phyloP scores from a whole-genome alignment of 345 rosid species.

The Lagerstroemia speciosa region DNA sequence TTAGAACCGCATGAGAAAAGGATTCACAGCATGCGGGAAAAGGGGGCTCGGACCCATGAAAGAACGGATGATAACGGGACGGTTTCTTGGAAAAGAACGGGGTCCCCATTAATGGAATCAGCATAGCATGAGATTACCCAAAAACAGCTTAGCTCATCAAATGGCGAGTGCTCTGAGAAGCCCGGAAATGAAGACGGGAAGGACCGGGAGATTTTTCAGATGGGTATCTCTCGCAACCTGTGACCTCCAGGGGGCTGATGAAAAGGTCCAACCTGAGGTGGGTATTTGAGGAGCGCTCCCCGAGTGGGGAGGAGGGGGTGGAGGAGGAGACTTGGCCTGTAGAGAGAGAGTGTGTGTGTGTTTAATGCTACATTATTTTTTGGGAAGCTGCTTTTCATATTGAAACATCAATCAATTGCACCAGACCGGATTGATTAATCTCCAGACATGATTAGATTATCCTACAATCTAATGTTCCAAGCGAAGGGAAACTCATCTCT shows the following conservation, averaged over 20 bases:
- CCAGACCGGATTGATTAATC: not conserved
- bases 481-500: not conserved
- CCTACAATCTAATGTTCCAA: not conserved
- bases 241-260: not conserved
- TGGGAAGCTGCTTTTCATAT: not conserved
- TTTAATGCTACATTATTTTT: not conserved
- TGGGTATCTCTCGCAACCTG: not conserved
- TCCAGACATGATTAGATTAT: not conserved
- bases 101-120: not conserved
- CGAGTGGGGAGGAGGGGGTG: not conserved
- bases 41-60: not conserved
- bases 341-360: too few species aligned
- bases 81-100: not conserved
- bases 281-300: not conserved
- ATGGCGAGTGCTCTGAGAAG: not conserved
- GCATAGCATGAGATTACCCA: conserved; percentile 1
- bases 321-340: not conserved
- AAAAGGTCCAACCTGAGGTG: conserved; percentile 12
- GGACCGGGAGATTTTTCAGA: not conserved
- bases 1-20: not conserved
- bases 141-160: not conserved
- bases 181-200: not conserved
- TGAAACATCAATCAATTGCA: not conserved
- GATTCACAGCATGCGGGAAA: not conserved
- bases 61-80: not conserved